Conservation (phyloP, 805 yeast species). For the Nakazawaea wyomingensis region DNA sequence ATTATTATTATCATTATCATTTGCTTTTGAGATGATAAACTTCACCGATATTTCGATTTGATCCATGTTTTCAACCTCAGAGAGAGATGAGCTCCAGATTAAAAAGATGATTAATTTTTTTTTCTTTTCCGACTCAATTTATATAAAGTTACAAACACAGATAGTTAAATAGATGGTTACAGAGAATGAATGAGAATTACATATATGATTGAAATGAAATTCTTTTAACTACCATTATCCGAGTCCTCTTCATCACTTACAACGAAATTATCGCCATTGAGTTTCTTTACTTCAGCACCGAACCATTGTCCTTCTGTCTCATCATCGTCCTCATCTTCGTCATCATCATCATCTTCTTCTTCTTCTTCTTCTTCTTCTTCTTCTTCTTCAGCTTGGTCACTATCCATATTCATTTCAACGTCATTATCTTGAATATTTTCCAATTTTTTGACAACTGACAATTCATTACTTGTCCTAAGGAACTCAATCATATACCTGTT, state of each 20-base stretch:
- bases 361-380: conserved; percentile 24
- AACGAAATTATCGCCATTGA: conserved; percentile 31
- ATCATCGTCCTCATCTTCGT: conserved; percentile 26
- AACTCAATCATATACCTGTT: conserved; percentile 53
- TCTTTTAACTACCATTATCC: conserved; percentile 10
- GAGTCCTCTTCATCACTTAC: conserved; percentile 21
- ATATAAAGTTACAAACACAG: too few relatives aligned
- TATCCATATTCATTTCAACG: conserved; percentile 21
- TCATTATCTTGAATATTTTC: neutral
- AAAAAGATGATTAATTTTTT: too few relatives aligned
- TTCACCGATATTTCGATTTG: neutral
- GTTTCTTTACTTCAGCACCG: conserved; percentile 26
- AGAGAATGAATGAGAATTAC: too few relatives aligned
- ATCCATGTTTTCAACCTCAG: too few relatives aligned
- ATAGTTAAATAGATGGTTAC: too few relatives aligned
- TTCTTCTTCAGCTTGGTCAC: conserved; percentile 25
- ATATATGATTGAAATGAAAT: conserved; percentile 12
- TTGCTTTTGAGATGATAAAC: too few relatives aligned
- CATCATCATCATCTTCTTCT: conserved; percentile 27
- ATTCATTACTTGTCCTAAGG: conserved; percentile 26
- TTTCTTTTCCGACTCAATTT: too few relatives aligned
- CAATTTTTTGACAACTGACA: conserved; percentile 11
- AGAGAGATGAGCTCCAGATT: too few relatives aligned
- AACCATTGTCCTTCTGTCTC: conserved; percentile 30
- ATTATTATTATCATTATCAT: neutral